Conservation (phyloP, 768 basidiomycete species). For the Pleurotus djamor region DNA sequence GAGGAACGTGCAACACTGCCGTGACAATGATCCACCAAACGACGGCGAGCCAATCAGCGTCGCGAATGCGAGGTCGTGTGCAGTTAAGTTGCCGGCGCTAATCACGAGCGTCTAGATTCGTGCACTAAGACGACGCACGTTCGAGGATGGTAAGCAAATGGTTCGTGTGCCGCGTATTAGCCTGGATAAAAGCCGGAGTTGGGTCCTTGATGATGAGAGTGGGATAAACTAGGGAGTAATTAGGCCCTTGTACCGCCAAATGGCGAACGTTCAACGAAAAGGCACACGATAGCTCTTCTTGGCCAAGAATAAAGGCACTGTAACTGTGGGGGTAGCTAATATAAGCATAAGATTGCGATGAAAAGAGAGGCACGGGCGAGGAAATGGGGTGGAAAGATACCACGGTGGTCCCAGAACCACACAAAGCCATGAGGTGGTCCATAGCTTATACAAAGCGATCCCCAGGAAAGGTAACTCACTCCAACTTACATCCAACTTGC, state of each 20-base stretch:
- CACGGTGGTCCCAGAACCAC: no score
- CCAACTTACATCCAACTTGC: no score
- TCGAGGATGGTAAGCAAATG: constrained; percentile 10
- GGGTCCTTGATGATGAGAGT: neutral
- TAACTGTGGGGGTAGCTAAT: neutral
- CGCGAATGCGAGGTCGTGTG: constrained; percentile 22
- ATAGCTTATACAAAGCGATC: no score
- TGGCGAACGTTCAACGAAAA: neutral
- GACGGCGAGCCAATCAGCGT: neutral
- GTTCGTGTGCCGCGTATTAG: constrained; percentile 5
- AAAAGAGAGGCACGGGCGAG: no score
- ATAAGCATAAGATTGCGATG: neutral
- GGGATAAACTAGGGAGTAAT: neutral
- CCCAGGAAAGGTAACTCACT: no score
- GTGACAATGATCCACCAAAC: neutral
- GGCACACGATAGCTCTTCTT: neutral
- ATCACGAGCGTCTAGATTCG: constrained; percentile 26
- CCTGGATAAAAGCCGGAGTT: neutral
- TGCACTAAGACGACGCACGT: constrained; percentile 24
- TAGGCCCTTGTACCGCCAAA: neutral
- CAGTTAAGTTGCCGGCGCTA: constrained; percentile 15
- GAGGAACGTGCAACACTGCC: constrained; percentile 18
- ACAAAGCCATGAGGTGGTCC: no score
- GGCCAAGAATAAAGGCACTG: neutral
- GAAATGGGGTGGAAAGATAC: no score